phyloP scores from a whole-genome alignment of 2,329 filamentous ascomycete species.

The Coniochaeta prunicola region DNA sequence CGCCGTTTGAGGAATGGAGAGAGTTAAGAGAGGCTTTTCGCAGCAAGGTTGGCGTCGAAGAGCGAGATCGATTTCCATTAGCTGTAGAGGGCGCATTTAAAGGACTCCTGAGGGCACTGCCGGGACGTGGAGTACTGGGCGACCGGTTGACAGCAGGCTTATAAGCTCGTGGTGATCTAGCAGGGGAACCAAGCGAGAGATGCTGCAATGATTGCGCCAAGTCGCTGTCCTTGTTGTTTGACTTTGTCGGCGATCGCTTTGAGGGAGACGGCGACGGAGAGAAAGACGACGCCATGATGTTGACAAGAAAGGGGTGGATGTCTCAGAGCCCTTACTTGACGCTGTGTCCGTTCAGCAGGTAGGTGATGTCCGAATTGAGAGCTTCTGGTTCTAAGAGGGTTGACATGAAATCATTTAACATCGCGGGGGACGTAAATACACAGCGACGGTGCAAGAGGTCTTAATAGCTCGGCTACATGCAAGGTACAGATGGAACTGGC shows the following conservation, averaged over 20 bases:
- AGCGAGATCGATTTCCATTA: constrained; percentile 32
- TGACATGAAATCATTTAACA: background rate
- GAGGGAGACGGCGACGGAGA: background rate
- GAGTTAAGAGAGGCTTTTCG: constrained; percentile 53
- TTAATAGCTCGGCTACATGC: background rate
- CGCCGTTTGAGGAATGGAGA: constrained; percentile 36
- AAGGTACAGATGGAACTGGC: background rate
- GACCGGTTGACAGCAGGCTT: constrained; percentile 29
- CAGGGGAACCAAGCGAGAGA: constrained; percentile 28
- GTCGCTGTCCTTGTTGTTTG: constrained; percentile 15
- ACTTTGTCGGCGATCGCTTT: background rate
- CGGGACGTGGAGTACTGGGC: constrained; percentile 27
- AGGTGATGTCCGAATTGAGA: background rate
- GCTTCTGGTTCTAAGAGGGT: background rate
- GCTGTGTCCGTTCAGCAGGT: background rate
- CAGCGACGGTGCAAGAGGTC: background rate
- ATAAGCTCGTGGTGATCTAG: constrained; percentile 18
- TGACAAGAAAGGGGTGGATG: background rate
- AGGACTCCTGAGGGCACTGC: constrained; percentile 34
- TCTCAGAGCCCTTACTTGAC: background rate
- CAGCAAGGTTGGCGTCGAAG: constrained; percentile 42
- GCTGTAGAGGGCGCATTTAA: constrained; percentile 22
- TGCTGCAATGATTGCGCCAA: constrained; percentile 35
- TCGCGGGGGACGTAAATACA: background rate
- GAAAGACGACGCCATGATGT: background rate